Evolutionary conservation across 2,329 filamentous ascomycete genomes (phyloP).

Genomic region (Arthrobotrys megalospora): DNA sequence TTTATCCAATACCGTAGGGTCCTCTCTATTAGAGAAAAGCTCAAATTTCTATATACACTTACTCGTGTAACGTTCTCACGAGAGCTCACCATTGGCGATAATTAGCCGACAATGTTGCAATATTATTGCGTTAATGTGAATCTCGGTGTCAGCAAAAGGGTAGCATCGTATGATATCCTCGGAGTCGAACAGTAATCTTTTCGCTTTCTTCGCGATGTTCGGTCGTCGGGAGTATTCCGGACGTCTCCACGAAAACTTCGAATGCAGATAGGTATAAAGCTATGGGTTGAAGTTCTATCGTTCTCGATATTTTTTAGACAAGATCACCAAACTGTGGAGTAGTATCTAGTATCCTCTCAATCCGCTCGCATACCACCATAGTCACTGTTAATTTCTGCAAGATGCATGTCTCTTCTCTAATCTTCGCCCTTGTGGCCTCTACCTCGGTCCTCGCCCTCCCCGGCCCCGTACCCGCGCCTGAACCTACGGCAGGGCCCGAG

Average conservation of each 20-base stretch:
- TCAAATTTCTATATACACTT: not conserved
- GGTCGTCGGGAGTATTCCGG: too few species aligned
- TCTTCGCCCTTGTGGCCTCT: not conserved
- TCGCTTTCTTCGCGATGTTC: too few species aligned
- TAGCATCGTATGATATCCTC: not conserved
- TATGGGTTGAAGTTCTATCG: too few species aligned
- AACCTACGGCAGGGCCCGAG: not conserved
- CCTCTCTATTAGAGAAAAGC: too few species aligned
- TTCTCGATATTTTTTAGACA: too few species aligned
- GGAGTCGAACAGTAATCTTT: not conserved
- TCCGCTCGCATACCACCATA: not conserved
- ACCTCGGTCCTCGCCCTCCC: not conserved
- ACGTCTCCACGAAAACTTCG: too few species aligned
- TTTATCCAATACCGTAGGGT: too few species aligned
- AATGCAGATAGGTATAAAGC: too few species aligned
- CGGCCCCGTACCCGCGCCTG: not conserved
- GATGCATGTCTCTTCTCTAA: slow-evolving; percentile 3
- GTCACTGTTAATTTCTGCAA: too few species aligned
- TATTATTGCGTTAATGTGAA: not conserved
- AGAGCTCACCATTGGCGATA: not conserved
- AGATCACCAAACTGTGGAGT: too few species aligned
- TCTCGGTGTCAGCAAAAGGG: not conserved
- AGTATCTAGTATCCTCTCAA: too few species aligned
- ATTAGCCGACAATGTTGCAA: not conserved
- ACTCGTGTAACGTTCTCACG: not conserved